Percentiles rank a stretch among this genome's conserved stretches.
Conservation (phyloP, 2,329 filamentous ascomycete genomes). For the Achaetomium macrosporum region DNA sequence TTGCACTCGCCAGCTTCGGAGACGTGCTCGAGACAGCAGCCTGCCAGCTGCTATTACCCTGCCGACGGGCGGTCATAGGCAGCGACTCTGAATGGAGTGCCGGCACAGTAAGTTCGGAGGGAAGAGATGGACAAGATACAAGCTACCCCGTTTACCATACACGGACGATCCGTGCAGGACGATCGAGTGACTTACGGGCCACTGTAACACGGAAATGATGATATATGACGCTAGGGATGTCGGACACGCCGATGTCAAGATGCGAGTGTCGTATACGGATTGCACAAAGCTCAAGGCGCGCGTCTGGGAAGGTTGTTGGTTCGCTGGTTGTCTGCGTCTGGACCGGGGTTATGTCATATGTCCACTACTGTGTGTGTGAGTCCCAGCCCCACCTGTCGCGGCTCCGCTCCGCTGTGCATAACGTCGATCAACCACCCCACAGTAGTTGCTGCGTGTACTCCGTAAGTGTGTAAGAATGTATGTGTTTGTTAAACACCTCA, state of each 20-base stretch:
- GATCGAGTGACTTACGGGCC: background rate
- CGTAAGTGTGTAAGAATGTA: too few relatives aligned
- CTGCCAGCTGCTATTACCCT: slow-evolving; percentile 23
- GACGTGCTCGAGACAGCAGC: slow-evolving; percentile 22
- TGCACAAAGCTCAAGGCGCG: too few relatives aligned
- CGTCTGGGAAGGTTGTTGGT: too few relatives aligned
- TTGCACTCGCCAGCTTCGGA: slow-evolving; percentile 25
- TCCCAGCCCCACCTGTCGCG: too few relatives aligned
- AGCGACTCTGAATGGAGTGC: background rate
- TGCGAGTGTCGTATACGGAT: background rate
- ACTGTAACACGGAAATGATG: background rate
- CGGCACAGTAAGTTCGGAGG: too few relatives aligned
- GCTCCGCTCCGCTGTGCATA: too few relatives aligned
- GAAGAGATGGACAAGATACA: background rate
- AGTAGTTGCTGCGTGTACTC: too few relatives aligned
- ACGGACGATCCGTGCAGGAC: background rate
- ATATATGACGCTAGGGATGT: background rate
- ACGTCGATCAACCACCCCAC: too few relatives aligned
- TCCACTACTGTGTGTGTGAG: too few relatives aligned
- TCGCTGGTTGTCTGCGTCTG: too few relatives aligned
- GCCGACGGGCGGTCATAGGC: slow-evolving; percentile 18
- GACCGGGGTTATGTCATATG: too few relatives aligned
- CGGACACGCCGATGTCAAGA: background rate
- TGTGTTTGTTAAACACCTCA: too few relatives aligned
- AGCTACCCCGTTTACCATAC: background rate